Evolutionary conservation across 495 filamentous ascomycete genomes (phyloP).

Genomic region (Penicillium silybi): DNA sequence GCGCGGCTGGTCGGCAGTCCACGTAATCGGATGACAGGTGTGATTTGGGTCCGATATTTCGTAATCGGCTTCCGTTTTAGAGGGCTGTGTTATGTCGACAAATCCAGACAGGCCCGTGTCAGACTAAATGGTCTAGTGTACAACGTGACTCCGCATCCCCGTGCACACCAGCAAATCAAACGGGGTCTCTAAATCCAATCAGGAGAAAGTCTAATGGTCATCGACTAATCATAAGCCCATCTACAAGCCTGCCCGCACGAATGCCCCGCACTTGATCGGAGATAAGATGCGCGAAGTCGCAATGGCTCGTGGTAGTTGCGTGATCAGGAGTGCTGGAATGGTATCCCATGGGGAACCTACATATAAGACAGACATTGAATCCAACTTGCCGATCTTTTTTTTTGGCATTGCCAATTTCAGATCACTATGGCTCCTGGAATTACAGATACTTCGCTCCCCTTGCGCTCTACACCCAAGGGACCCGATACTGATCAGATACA

Average conservation of each 20-base stretch:
- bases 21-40: background rate
- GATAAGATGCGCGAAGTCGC: background rate
- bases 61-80: background rate
- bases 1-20: background rate
- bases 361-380: background rate
- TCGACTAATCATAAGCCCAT: background rate
- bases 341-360: background rate
- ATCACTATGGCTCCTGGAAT: slow-evolving; percentile 11
- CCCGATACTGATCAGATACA: background rate
- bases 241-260: background rate
- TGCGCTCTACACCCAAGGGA: slow-evolving; percentile 1
- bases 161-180: background rate
- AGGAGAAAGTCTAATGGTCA: background rate
- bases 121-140: background rate
- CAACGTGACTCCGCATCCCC: background rate
- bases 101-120: background rate
- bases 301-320: background rate
- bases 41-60: slow-evolving; percentile 6
- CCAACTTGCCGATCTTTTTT: background rate
- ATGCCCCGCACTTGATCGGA: background rate
- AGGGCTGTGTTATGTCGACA: no score
- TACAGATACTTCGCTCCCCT: slow-evolving; percentile 3
- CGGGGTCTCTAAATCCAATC: background rate
- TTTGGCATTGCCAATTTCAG: background rate
- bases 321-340: background rate